These are phyloP conservation scores for Populus hybrid DNA, from an alignment of 441 rosid species.

Conservation along the genomic window DNA sequence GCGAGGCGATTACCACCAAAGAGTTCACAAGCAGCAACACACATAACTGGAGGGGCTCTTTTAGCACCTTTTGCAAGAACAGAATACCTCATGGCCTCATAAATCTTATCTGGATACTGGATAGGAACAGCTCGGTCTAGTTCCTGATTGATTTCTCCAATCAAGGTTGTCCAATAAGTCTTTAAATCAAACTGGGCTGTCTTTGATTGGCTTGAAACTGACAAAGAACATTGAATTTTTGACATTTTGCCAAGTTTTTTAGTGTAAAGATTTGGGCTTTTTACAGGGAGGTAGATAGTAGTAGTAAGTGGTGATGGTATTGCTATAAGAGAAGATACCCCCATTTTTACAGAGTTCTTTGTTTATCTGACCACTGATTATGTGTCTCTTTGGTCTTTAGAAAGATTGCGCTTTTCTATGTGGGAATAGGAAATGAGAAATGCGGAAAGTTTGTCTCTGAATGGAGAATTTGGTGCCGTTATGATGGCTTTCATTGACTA, in stretches of 20 bases:
- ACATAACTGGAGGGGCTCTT: constrained; percentile 93
- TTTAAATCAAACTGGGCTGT: constrained; percentile 60
- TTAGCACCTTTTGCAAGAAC: constrained; percentile 77
- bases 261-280: constrained; percentile 17
- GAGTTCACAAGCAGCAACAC: constrained; percentile 85
- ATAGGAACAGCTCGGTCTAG: constrained; percentile 73
- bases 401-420: not conserved
- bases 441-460: too few relatives aligned
- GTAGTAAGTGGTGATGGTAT: constrained; percentile 15
- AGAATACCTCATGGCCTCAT: constrained; percentile 91
- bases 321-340: constrained; percentile 24
- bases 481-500: too few relatives aligned
- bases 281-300: constrained; percentile 22
- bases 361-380: not conserved
- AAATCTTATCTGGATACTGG: constrained; percentile 62
- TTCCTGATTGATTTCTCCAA: constrained; percentile 58
- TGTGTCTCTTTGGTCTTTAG: not conserved
- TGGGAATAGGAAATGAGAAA: not conserved
- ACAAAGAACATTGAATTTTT: constrained; percentile 36
- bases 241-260: constrained; percentile 4
- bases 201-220: constrained; percentile 27
- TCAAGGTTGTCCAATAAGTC: constrained; percentile 71
- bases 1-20: constrained; percentile 71
- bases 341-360: not conserved
- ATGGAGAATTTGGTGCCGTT: too few relatives aligned